Conservation (phyloP, 139 green algal genomes). For the Closterium sp. region DNA sequence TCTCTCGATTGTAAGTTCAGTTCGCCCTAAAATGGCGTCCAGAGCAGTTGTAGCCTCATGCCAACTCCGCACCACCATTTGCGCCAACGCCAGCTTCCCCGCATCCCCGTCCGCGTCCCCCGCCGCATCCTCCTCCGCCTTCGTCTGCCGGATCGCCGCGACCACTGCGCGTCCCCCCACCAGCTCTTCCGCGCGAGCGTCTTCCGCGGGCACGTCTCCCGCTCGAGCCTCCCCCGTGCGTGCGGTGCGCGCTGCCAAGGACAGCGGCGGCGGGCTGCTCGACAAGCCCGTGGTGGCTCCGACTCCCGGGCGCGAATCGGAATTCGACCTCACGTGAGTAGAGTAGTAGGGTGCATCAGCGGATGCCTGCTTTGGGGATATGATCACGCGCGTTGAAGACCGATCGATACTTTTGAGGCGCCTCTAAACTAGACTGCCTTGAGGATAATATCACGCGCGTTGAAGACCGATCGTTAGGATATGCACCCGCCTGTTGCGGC, state of each 20-base stretch:
- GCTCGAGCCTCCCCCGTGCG: background rate
- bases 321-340: slow-evolving; percentile 51
- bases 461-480: too few species aligned
- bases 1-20: background rate
- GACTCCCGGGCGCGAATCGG: slow-evolving; percentile 40
- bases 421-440: too few species aligned
- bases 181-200: background rate
- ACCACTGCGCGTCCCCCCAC: background rate
- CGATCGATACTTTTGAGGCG: too few species aligned
- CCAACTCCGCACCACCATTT: background rate
- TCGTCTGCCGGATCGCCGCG: background rate
- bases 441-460: too few species aligned
- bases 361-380: too few species aligned
- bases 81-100: background rate
- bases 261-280: slow-evolving; percentile 31
- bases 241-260: background rate
- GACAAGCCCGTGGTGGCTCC: slow-evolving; percentile 40
- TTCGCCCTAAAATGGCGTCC: background rate
- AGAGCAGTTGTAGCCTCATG: background rate
- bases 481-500: too few species aligned
- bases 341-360: too few species aligned
- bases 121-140: background rate
- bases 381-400: too few species aligned
- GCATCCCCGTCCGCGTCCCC: too few species aligned
- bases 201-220: background rate